Base-by-base conservation (phyloP, 257 asterid species). In the Solanum dulcamara region DNA sequence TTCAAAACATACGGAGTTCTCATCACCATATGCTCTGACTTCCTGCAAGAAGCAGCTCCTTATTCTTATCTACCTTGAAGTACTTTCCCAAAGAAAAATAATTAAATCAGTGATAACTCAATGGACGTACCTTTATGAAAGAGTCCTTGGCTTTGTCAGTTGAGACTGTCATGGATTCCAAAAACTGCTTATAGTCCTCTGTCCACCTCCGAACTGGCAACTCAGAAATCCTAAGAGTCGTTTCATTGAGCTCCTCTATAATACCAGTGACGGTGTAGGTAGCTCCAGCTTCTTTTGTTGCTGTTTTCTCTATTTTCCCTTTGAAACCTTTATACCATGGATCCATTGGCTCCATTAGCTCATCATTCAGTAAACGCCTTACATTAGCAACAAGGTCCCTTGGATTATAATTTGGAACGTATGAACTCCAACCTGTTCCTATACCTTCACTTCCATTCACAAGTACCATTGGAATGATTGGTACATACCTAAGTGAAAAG, bases 401-500 rank as follows among this genome's bases (percentile, higher is more conserved):
- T 37, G 99, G 99, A 85, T 97, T 94, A 72, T 97, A 97, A 86
- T 97, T 95, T 11, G 99, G 99, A 26, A 97, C 85, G 44, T 83
- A 97, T 10, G 99, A 80, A 89, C 99, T 97, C 99, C 99, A 97
- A 62, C 98, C 98, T 26, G 99, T 95, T 71, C 99, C 99, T 64
- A 97, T 97, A 80, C 99, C 99, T 92, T 97, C 99, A 91, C 99
- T 94, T 48, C 99, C 99, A 89, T 97, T 97, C 32, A 97, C 98
- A n/a, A 97, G 89, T 83, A 95, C 99, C 91, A 85, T 80, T 17
- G 99, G 99, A 85, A 97, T 93, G 84, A 90, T 91, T 2, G 99
- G 99, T 67, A 93, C 88, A 77, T 94, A 97, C 99, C 99, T 95
- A 72, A 38, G 84, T 57, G 35, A 84, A 7, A 81, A 35, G 70